Percentiles rank a stretch among this genome's conserved stretches.
Conservation (phyloP, 495 filamentous ascomycete species). For the Penicillium pulvis region DNA sequence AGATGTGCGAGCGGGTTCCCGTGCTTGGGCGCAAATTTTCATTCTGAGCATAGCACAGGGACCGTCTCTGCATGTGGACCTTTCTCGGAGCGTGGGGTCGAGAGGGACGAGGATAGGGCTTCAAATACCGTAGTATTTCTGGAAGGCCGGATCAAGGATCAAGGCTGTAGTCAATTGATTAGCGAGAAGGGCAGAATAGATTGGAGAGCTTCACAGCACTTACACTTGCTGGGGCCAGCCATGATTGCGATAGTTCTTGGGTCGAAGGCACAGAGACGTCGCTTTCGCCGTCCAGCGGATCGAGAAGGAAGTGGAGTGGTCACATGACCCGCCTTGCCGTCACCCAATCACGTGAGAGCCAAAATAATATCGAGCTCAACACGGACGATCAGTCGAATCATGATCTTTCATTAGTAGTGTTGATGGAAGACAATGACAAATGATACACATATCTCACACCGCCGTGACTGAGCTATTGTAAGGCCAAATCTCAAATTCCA, state of each 20-base stretch:
- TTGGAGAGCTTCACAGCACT: slow-evolving; percentile 12
- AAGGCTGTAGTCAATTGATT: slow-evolving; percentile 44
- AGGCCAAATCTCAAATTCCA: too few relatives aligned
- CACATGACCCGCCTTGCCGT: slow-evolving; percentile 2
- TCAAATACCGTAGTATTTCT: slow-evolving; percentile 70
- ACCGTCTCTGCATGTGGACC: background rate
- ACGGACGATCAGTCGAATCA: background rate
- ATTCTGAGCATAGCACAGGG: background rate
- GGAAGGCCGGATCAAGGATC: slow-evolving; percentile 74
- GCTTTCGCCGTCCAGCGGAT: slow-evolving; percentile 3
- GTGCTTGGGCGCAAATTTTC: background rate
- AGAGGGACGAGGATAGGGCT: slow-evolving; percentile 15
- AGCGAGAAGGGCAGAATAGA: background rate
- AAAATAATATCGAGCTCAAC: background rate
- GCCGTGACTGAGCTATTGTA: too few relatives aligned
- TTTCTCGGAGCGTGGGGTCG: slow-evolving; percentile 5
- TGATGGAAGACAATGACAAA: too few relatives aligned
- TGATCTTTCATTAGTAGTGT: too few relatives aligned
- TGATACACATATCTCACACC: too few relatives aligned
- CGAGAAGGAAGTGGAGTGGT: slow-evolving; percentile 11
- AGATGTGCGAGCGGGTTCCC: background rate
- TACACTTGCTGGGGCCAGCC: slow-evolving; percentile 55
- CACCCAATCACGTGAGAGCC: slow-evolving; percentile 1
- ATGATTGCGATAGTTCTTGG: slow-evolving; percentile 35
- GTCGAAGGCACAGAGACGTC: slow-evolving; percentile 6